Conservation (phyloP, 176 grass and related monocot species). For the Phoenix roebelenii region DNA sequence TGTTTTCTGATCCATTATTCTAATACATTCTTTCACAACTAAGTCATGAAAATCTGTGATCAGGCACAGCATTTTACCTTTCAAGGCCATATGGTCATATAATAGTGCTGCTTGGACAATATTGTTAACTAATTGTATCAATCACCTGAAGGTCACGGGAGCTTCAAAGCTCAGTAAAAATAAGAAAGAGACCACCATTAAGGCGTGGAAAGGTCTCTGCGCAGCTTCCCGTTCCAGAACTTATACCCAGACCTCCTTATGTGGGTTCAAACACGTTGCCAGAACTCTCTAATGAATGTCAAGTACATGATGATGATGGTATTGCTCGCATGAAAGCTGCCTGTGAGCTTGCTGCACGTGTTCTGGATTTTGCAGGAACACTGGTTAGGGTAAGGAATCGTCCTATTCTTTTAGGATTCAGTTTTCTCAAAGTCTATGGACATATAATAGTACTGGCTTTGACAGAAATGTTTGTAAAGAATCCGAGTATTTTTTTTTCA, state of each 20-base stretch:
- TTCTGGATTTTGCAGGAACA: constrained; percentile 64
- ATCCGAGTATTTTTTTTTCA: no score
- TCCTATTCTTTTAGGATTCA: neutral
- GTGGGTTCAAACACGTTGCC: constrained; percentile 44
- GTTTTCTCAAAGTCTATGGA: no score
- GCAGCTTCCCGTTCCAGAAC: constrained; percentile 48
- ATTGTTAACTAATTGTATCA: constrained; percentile 1
- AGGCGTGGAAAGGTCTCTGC: constrained; percentile 61
- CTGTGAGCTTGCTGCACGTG: constrained; percentile 64
- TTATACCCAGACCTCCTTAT: constrained; percentile 71
- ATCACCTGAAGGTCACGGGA: constrained; percentile 27
- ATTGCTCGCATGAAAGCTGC: constrained; percentile 79
- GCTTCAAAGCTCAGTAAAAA: constrained; percentile 31
- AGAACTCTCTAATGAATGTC: constrained; percentile 39
- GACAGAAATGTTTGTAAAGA: no score
- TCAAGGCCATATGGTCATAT: no score
- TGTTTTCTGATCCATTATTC: no score
- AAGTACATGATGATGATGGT: constrained; percentile 51
- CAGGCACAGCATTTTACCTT: no score
- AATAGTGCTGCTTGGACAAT: no score
- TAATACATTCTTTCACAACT: no score
- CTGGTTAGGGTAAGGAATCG: constrained; percentile 58
- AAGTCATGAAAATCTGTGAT: no score
- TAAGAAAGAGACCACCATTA: constrained; percentile 59
- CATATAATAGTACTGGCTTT: no score